Conservation (phyloP, 495 filamentous ascomycete species). For the Trichoderma virens region DNA sequence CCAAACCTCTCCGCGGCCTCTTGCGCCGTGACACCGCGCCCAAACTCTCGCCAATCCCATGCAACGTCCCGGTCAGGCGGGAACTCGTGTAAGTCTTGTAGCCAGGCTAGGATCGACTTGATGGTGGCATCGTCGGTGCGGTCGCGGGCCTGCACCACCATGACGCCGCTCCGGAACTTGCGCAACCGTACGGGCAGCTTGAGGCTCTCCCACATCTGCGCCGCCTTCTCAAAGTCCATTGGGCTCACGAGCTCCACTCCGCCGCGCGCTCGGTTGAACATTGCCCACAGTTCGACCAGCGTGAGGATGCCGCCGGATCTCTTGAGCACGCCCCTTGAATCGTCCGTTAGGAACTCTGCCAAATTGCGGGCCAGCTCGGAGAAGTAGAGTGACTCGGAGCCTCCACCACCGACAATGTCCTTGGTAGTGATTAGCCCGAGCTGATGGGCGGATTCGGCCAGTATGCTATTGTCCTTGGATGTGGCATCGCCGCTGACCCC, state of each 20-base stretch:
- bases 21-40: constrained; percentile 79
- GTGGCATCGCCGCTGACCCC: constrained; percentile 44
- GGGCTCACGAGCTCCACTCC: constrained; percentile 94
- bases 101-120: constrained; percentile 64
- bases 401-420: constrained; percentile 57
- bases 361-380: constrained; percentile 83
- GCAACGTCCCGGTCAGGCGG: constrained; percentile 54
- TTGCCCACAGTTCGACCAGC: constrained; percentile 91
- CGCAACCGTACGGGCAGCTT: constrained; percentile 79
- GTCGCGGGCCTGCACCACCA: constrained; percentile 84
- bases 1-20: constrained; percentile 86
- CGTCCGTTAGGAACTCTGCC: constrained; percentile 91
- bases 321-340: constrained; percentile 68
- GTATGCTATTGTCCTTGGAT: constrained; percentile 60
- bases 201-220: constrained; percentile 78
- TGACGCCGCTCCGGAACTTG: constrained; percentile 82
- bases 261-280: constrained; percentile 92
- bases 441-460: constrained; percentile 77
- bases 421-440: constrained; percentile 87
- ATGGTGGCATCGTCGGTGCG: constrained; percentile 89
- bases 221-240: constrained; percentile 84
- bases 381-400: constrained; percentile 46
- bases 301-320: constrained; percentile 90
- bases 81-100: constrained; percentile 60
- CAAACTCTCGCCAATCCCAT: constrained; percentile 73